Percentiles rank a stretch among this genome's conserved stretches.
Conservation (phyloP, 2,329 filamentous ascomycete genomes). For the Diaporthe sp. region DNA sequence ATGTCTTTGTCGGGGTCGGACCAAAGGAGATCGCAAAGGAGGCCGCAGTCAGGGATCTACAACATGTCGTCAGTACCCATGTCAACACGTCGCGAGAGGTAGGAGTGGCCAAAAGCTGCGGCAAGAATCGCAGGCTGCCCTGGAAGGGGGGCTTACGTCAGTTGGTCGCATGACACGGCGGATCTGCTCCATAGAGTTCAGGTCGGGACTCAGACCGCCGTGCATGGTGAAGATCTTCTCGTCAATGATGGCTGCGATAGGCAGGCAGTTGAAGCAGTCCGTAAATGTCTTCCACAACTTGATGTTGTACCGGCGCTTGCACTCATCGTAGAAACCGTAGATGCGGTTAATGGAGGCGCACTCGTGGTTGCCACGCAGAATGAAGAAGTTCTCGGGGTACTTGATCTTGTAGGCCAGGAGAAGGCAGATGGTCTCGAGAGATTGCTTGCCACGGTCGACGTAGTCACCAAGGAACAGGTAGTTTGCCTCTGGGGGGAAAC, state of each 20-base stretch:
- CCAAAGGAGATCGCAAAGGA: constrained; percentile 98
- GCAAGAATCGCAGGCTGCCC: background rate
- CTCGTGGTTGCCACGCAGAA: constrained; percentile 98
- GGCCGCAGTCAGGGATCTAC: constrained; percentile 96
- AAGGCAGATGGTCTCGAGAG: constrained; percentile 97
- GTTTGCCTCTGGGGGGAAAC: constrained; percentile 98
- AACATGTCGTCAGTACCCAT: constrained; percentile 36
- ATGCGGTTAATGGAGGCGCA: constrained; percentile 99
- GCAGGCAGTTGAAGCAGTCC: constrained; percentile 99
- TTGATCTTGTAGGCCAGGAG: constrained; percentile 99
- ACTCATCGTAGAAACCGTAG: constrained; percentile 99
- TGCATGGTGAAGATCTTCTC: constrained; percentile 99
- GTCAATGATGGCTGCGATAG: constrained; percentile 98
- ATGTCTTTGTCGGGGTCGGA: constrained; percentile 99
- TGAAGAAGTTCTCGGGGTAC: constrained; percentile 99
- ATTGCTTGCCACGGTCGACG: constrained; percentile 99
- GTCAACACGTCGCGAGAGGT: background rate
- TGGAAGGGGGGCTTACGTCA: constrained; percentile 79
- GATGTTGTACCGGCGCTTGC: constrained; percentile 99
- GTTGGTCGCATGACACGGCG: constrained; percentile 98
- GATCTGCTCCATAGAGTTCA: constrained; percentile 99
- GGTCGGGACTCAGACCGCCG: constrained; percentile 93
- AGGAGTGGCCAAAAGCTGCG: background rate
- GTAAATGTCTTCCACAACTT: constrained; percentile 99
- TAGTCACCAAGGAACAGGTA: constrained; percentile 99